Percentiles rank a stretch among this genome's conserved stretches.
phyloP scores from a whole-genome alignment of 2,329 filamentous ascomycete species.

The Colletotrichum costaricense region DNA sequence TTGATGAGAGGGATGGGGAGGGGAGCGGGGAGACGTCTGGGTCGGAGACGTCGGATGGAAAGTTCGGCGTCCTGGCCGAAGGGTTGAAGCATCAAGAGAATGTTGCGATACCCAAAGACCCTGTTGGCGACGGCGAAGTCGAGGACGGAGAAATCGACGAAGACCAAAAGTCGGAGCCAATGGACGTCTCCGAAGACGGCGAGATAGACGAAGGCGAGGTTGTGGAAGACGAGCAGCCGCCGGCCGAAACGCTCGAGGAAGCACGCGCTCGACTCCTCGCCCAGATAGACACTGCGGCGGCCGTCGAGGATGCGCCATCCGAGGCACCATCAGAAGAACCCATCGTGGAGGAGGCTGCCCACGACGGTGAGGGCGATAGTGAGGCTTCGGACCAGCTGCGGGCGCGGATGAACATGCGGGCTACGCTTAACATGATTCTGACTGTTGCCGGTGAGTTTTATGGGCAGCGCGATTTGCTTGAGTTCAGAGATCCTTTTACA shows the following conservation, averaged over 20 bases:
- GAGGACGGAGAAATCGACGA: slow-evolving; percentile 35
- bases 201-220: slow-evolving; percentile 47
- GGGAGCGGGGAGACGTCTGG: slow-evolving; percentile 12
- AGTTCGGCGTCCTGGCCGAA: slow-evolving; percentile 5
- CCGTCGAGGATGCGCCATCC: slow-evolving; percentile 41
- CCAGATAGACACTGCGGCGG: slow-evolving; percentile 48
- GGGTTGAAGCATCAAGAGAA: slow-evolving; percentile 34
- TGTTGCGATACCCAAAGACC: slow-evolving; percentile 35
- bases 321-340: slow-evolving; percentile 32
- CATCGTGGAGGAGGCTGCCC: slow-evolving; percentile 5
- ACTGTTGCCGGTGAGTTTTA: slow-evolving; percentile 90
- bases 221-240: slow-evolving; percentile 42
- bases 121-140: slow-evolving; percentile 35
- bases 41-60: neutral
- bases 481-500: slow-evolving; percentile 74
- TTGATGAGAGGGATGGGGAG: slow-evolving; percentile 43
- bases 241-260: slow-evolving; percentile 52
- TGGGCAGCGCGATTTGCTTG: slow-evolving; percentile 87
- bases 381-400: slow-evolving; percentile 41
- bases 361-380: slow-evolving; percentile 29
- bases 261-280: slow-evolving; percentile 62
- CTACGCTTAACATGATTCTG: slow-evolving; percentile 92
- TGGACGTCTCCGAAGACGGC: slow-evolving; percentile 58
- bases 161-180: slow-evolving; percentile 45
- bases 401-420: slow-evolving; percentile 65